Base-by-base conservation (phyloP, 805 yeast genomes). In the Wickerhamomyces silvicola region DNA sequence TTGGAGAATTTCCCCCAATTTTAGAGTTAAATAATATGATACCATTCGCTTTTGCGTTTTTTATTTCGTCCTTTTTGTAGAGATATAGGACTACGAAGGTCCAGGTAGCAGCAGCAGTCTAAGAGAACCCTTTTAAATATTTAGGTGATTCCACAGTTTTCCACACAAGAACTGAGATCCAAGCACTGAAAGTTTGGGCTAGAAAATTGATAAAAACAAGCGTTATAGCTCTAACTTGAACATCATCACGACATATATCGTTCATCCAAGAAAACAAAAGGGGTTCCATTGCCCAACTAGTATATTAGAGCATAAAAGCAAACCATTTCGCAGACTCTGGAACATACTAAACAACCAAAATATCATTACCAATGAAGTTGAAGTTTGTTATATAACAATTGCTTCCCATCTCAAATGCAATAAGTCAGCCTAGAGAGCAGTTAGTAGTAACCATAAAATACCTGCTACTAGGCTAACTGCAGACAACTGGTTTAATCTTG, bases 251-350 rank as follows among this genome's bases (percentile, higher is more conserved):
- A 34, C 74, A 66, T 22, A 74, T 71, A 50, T 74, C 80, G 40
- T 70, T 70, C 35, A 66, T 67, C 78, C 78, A 75, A n/a, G 74
- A 62, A 47, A 73, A 75, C 13, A 72, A 50, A 1, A 70, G 73
- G 0, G 80, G 75, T 1, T 79, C 77, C 68, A 66, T 68, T 9
- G 80, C 75, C 74, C 77, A 70, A 13, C 39, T 36, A 10, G 33
- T 13, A 16, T 35, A 41, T 7, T 27, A 26, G 10, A 38, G 13
- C 24, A 22, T 28, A 29, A 32, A 72, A 2, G 70, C 78, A 55
- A 68, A 68, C 77, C 78, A 71, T 52, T 72, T 70, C 13, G 76
- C 75, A 13, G 62, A 40, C 36, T 62, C 64, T 0, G 75, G 68
- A 13, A 72, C 68, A 32, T 70, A 41, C 78, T 78, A 73, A 10